phyloP scores from a whole-genome alignment of 257 asterid genomes.

The Eustoma russellianum region DNA sequence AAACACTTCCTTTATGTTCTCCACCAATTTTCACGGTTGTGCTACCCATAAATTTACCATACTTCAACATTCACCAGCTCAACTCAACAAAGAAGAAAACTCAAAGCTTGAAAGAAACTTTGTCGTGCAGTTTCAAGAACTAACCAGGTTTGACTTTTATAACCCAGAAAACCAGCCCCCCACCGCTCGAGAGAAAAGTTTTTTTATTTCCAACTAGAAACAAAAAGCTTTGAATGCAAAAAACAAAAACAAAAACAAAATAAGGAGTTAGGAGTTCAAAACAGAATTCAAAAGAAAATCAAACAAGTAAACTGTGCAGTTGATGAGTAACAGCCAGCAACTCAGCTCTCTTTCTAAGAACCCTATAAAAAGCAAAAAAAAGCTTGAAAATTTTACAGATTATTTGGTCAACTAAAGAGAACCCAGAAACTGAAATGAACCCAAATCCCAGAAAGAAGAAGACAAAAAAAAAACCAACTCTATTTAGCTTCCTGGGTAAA shows the following conservation, averaged over 20 bases:
- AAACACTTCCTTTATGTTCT: slow-evolving; percentile 29
- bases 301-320: slow-evolving; percentile 3
- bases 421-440: slow-evolving; percentile 4
- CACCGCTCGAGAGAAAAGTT: slow-evolving; percentile 10
- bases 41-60: slow-evolving; percentile 33
- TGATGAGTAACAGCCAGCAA: slow-evolving; percentile 9
- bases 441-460: slow-evolving; percentile 12
- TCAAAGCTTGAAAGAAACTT: background rate
- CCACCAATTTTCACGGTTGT: slow-evolving; percentile 40
- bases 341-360: slow-evolving; percentile 27
- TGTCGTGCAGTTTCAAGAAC: background rate
- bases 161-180: slow-evolving; percentile 11
- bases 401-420: slow-evolving; percentile 9
- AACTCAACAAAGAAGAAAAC: background rate
- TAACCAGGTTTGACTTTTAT: background rate
- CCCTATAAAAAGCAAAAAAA: background rate
- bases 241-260: too few relatives aligned
- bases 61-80: slow-evolving; percentile 20
- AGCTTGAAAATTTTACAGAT: background rate
- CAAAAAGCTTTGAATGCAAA: slow-evolving; percentile 14
- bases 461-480: too few relatives aligned
- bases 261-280: background rate
- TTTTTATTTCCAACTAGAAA: background rate
- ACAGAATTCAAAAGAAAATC: slow-evolving; percentile 31
- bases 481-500: slow-evolving; percentile 9